Conservation (phyloP, 768 basidiomycete species). For the Termitomyces sp. region DNA sequence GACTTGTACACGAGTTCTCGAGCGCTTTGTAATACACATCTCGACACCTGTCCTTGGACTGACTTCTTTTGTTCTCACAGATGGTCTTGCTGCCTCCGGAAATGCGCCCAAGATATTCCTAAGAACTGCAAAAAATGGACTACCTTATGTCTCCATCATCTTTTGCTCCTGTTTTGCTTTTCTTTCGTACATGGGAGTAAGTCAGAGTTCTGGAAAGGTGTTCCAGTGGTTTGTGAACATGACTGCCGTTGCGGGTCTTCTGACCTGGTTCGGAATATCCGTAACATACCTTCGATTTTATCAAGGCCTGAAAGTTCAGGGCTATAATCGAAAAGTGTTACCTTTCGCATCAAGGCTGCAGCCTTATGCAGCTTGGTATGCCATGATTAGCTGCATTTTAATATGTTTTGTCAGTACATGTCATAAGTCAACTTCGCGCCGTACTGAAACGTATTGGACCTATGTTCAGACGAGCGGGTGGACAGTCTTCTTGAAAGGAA, state of each 20-base stretch:
- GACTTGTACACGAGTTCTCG: slow-evolving; percentile 88
- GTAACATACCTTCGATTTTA: slow-evolving; percentile 82
- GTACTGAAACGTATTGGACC: background rate
- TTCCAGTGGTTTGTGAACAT: slow-evolving; percentile 80
- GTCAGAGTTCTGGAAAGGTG: slow-evolving; percentile 58
- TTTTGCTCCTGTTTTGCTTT: slow-evolving; percentile 63
- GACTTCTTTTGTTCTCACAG: slow-evolving; percentile 16
- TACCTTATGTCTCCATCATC: slow-evolving; percentile 69
- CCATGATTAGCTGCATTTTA: slow-evolving; percentile 32
- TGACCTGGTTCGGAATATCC: slow-evolving; percentile 79
- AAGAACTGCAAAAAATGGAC: slow-evolving; percentile 60
- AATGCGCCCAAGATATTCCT: slow-evolving; percentile 82
- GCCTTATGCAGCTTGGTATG: slow-evolving; percentile 70
- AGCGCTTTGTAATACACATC: slow-evolving; percentile 53
- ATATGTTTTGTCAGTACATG: slow-evolving; percentile 53
- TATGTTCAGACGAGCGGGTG: slow-evolving; percentile 35
- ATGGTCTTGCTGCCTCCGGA: slow-evolving; percentile 73
- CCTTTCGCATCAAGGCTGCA: slow-evolving; percentile 68
- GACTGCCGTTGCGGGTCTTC: slow-evolving; percentile 59
- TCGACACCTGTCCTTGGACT: slow-evolving; percentile 15
- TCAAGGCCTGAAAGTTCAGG: slow-evolving; percentile 75
- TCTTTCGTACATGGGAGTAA: slow-evolving; percentile 81
- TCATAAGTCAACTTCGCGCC: no score
- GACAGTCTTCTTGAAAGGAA: slow-evolving; percentile 33
- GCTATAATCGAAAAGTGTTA: slow-evolving; percentile 60